Evolutionary conservation across 2,329 filamentous ascomycete species (phyloP), one percentile per base, ranked within the genome.

Genomic region (Colletotrichum cuscutae): DNA sequence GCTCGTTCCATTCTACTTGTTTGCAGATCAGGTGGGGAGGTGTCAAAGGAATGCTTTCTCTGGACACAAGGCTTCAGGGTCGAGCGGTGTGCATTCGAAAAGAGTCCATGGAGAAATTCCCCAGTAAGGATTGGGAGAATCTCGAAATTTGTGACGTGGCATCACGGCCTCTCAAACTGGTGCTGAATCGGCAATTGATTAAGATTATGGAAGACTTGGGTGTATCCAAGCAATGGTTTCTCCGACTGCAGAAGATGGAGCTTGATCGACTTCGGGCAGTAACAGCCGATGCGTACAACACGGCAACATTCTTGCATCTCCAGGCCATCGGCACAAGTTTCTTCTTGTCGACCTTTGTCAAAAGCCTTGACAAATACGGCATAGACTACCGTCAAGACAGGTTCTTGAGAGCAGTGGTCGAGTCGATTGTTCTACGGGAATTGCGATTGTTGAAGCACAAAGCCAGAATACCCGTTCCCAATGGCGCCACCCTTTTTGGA

Each of bases 191-290:
- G 1, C 94, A 94, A 75, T 86, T 95, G 73, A 95, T 97, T 82
- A 97, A 97, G 79, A 95, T 97, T 5, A 81, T 97, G 1, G 95
- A 97, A 78, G 95, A 97, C 75, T 90, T 96, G 80, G 87, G 88
- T 0, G 90, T 93, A 0, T 79, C 85, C 0, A 78, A 83, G 1
- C 68, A 81, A 0, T 92, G 89, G 79, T 96, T 97, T 75, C 78
- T 92, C 12, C 77, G 85, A 0, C 81, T 94, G 1, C 94, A 97
- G 79, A 83, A 85, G 0, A 82, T 84, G n/a, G 92, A 92, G 32
- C 82, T 97, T 4, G 75, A 86, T 0, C 83, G 87, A 13, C 83
- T 97, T 5, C 87, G 90, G 3, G 81, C 82, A 12, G 89, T 93
- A 59, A 92, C 91, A 0, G 82, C 86, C 0, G 88, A 86, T 24